Conservation (phyloP, 2,329 filamentous ascomycete species). For the Chaetothyriales sp. region DNA sequence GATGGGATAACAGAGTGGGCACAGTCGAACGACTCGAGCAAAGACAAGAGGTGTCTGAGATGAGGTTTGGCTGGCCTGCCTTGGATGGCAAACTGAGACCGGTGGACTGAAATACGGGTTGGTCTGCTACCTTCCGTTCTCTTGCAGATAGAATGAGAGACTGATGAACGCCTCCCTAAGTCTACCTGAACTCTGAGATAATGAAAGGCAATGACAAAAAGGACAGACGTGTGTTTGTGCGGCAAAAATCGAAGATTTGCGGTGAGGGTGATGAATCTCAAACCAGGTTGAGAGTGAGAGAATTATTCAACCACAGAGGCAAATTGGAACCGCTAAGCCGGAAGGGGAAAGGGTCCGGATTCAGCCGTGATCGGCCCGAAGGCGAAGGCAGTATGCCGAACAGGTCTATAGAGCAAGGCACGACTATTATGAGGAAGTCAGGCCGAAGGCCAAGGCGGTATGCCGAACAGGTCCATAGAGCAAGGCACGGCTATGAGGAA, state of each 20-base stretch:
- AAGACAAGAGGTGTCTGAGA: neutral
- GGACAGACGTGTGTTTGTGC: conserved; percentile 7
- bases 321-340: neutral
- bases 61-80: neutral
- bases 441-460: neutral
- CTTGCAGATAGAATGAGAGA: conserved; percentile 18
- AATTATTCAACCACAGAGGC: neutral
- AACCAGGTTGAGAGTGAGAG: conserved; percentile 3
- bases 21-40: neutral
- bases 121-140: conserved; percentile 11
- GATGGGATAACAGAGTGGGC: neutral
- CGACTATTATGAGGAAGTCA: neutral
- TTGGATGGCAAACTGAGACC: neutral
- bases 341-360: neutral
- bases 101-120: conserved; percentile 1
- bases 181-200: conserved; percentile 19
- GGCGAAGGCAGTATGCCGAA: neutral
- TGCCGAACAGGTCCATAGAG: neutral
- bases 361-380: neutral
- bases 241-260: conserved; percentile 7
- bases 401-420: neutral
- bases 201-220: conserved; percentile 18
- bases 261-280: conserved; percentile 8
- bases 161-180: conserved; percentile 19
- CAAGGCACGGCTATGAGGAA: neutral